Evolutionary conservation across 257 asterid species (phyloP), one percentile per base, ranked within the genome.

Genomic region (Cruciata laevipes): DNA sequence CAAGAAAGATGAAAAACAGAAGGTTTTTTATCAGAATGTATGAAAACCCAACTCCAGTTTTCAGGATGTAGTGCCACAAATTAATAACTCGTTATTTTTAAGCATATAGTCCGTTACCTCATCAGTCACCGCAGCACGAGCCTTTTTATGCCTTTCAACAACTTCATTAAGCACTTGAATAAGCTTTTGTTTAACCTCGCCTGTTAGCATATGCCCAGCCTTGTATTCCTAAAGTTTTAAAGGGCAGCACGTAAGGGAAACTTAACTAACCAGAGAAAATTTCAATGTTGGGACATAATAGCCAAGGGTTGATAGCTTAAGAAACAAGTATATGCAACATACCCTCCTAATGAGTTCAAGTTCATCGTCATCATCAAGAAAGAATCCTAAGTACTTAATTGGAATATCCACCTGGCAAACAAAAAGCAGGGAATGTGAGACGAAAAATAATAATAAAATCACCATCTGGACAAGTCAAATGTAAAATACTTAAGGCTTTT

Each of bases 101-200:
- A 49, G 63, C n/a, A 52, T 30, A 17, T 30, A 31, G 40, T 67
- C 57, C 24, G 57, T 73, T 75, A 93, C 97, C 99, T 90, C 95
- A 44, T 93, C 97, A 20, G 97, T 93, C 67, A 93, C 97, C 67
- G 89, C 86, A 56, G 90, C 94, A 72, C 99, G 82, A 71, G 97
- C 94, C 71, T 69, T 82, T 52, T 80, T 80, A 75, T 90, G 97
- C 76, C 91, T 86, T 83, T 93, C 95, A 27, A 93, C 99, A 38
- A 93, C 2, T 40, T 86, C 95, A 3, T 87, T 80, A 76, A 93
- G 75, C 69, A 93, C 91, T 71, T 90, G 92, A 71, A 72, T 78
- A 9, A 90, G 91, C 76, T 88, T 81, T 71, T 72, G 62, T 82
- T 93, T 93, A 66, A 93, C 91, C 77, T 93, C 96, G 68, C 98